phyloP scores from a whole-genome alignment of 1,139 yeast species.

The Nakaseomyces sp. region DNA sequence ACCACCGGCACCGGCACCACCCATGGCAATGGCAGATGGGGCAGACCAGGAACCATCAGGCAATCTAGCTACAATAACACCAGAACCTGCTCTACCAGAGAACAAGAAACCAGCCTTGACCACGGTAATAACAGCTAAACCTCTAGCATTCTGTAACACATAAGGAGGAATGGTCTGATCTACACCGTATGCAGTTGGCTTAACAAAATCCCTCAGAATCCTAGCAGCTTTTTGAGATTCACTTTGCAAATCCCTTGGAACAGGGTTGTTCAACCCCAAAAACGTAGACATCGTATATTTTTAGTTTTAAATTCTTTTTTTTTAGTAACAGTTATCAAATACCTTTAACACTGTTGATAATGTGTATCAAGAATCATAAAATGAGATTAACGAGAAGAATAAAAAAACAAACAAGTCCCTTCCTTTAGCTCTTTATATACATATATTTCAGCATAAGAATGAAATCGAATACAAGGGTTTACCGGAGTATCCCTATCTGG shows the following conservation, averaged over 20 bases:
- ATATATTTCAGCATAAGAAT: too few relatives aligned
- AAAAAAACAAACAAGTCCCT: too few relatives aligned
- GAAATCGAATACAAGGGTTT: not conserved
- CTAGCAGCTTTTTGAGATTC: conserved; percentile 92
- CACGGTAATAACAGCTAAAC: conserved; percentile 83
- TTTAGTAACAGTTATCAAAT: too few relatives aligned
- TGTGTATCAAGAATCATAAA: too few relatives aligned
- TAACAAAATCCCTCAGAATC: conserved; percentile 75
- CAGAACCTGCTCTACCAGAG: conserved; percentile 96
- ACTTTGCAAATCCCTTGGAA: conserved; percentile 78
- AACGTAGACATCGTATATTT: not conserved
- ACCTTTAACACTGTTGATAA: too few relatives aligned
- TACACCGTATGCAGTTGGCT: conserved; percentile 84
- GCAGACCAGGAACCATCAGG: conserved; percentile 98
- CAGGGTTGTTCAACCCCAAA: conserved; percentile 83
- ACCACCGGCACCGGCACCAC: conserved; percentile 99
- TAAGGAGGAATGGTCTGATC: conserved; percentile 88
- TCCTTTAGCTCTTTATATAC: too few relatives aligned
- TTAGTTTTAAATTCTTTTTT: too few relatives aligned
- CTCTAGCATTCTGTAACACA: conserved; percentile 79
- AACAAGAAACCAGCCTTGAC: conserved; percentile 92
- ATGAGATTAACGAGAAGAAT: too few relatives aligned
- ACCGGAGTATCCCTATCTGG: conserved; percentile 2
- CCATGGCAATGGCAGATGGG: conserved; percentile 89
- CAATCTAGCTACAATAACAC: conserved; percentile 84